These are phyloP conservation scores for Herpetomonas tarakana DNA, from an alignment of 208 protist genomes.

Conservation along the genomic window DNA sequence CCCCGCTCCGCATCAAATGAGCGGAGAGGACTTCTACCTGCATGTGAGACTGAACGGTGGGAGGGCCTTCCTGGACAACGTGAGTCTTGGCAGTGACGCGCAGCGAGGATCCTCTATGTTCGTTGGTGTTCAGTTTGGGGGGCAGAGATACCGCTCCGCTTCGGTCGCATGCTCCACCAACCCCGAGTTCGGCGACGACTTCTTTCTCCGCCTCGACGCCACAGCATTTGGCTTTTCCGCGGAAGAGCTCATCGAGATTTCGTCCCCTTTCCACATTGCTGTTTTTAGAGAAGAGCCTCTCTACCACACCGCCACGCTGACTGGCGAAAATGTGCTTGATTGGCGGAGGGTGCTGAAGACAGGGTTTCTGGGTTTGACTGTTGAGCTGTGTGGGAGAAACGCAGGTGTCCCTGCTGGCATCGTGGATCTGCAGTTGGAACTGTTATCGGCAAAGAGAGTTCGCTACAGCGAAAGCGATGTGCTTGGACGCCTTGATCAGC, in stretches of 20 bases:
- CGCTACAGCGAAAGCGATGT: slow-evolving; percentile 82
- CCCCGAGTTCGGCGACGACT: slow-evolving; percentile 86
- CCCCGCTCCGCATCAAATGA: neutral
- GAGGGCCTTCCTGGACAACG: slow-evolving; percentile 90
- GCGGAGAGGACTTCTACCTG: slow-evolving; percentile 55
- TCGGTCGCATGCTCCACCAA: slow-evolving; percentile 39
- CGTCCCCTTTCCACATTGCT: slow-evolving; percentile 82
- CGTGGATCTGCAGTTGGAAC: slow-evolving; percentile 86
- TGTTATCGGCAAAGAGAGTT: slow-evolving; percentile 55
- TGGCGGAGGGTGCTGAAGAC: slow-evolving; percentile 90
- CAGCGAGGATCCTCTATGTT: slow-evolving; percentile 47
- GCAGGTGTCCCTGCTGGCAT: slow-evolving; percentile 88
- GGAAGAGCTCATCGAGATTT: slow-evolving; percentile 71
- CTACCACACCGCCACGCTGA: slow-evolving; percentile 47
- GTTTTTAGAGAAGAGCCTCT: slow-evolving; percentile 67
- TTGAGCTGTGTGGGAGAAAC: slow-evolving; percentile 88
- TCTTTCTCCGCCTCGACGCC: slow-evolving; percentile 85
- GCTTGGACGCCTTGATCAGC: slow-evolving; percentile 58
- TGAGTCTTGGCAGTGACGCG: slow-evolving; percentile 44
- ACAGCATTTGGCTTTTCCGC: slow-evolving; percentile 55
- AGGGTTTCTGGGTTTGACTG: slow-evolving; percentile 81
- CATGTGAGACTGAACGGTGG: slow-evolving; percentile 77
- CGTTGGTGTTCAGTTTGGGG: slow-evolving; percentile 82
- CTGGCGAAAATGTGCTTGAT: slow-evolving; percentile 90
- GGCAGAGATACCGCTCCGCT: slow-evolving; percentile 71